Evolutionary conservation across 2,329 filamentous ascomycete genomes (phyloP).

Genomic region (Fusarium vanettenii): DNA sequence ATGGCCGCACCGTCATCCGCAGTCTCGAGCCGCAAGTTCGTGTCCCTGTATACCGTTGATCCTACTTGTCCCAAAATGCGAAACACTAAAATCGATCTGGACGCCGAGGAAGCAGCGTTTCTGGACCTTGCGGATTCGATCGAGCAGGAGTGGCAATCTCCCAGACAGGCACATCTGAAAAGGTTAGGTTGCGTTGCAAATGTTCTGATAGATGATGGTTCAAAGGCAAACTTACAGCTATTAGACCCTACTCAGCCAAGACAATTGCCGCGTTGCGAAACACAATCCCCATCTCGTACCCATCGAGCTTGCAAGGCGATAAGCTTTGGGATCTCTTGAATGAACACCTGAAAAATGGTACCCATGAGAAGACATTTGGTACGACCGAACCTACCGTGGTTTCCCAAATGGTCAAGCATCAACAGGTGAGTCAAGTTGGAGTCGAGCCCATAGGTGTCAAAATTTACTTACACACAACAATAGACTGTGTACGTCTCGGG

Average conservation of each 20-base stretch:
- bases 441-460: background rate
- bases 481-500: background rate
- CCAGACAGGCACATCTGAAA: background rate
- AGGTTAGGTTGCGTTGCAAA: background rate
- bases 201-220: background rate
- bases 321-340: background rate
- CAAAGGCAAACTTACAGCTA: background rate
- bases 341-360: background rate
- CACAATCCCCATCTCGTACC: background rate
- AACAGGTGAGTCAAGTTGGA: background rate
- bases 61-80: background rate
- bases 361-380: background rate
- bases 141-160: background rate
- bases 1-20: background rate
- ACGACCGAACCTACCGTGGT: background rate
- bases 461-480: background rate
- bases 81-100: background rate
- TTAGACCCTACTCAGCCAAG: background rate
- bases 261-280: background rate
- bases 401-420: background rate
- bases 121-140: background rate
- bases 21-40: background rate
- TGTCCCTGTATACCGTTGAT: background rate
- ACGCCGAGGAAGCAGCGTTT: background rate
- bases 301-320: background rate